phyloP scores from a whole-genome alignment of 768 basidiomycete genomes.

The Panaeolus papilionaceus region DNA sequence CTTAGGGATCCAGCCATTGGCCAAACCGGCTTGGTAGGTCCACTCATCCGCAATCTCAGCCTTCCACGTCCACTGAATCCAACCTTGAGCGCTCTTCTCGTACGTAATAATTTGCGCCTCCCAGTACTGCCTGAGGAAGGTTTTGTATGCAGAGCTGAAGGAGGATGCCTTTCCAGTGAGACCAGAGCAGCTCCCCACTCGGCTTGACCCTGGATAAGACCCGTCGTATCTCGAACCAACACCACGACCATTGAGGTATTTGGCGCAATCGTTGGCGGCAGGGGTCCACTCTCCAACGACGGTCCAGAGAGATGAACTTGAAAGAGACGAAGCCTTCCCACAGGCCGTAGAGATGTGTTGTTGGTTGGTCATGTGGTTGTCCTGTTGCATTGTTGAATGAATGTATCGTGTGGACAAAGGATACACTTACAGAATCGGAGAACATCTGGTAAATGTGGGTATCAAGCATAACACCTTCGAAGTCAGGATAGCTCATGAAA shows the following conservation, averaged over 20 bases:
- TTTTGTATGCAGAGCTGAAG: slow-evolving; percentile 82
- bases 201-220: slow-evolving; percentile 63
- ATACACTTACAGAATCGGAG: slow-evolving; percentile 52
- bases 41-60: slow-evolving; percentile 86
- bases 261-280: slow-evolving; percentile 78
- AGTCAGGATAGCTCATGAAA: slow-evolving; percentile 60
- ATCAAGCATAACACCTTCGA: slow-evolving; percentile 75
- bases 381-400: slow-evolving; percentile 37
- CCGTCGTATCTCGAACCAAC: slow-evolving; percentile 72
- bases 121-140: slow-evolving; percentile 81
- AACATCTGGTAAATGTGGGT: slow-evolving; percentile 85
- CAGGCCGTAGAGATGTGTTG: slow-evolving; percentile 73
- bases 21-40: slow-evolving; percentile 84
- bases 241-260: slow-evolving; percentile 86
- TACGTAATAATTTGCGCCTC: slow-evolving; percentile 83
- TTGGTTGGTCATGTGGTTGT: slow-evolving; percentile 49
- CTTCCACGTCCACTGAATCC: slow-evolving; percentile 90
- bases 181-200: slow-evolving; percentile 76
- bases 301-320: slow-evolving; percentile 71
- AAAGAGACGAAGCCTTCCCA: slow-evolving; percentile 46
- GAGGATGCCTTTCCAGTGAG: slow-evolving; percentile 75
- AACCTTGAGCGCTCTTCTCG: slow-evolving; percentile 66
- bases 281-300: slow-evolving; percentile 91
- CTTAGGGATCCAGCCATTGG: slow-evolving; percentile 85
- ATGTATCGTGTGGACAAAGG: slow-evolving; percentile 9